Conservation (phyloP, 768 basidiomycete genomes). For the Mrakia frigida region DNA sequence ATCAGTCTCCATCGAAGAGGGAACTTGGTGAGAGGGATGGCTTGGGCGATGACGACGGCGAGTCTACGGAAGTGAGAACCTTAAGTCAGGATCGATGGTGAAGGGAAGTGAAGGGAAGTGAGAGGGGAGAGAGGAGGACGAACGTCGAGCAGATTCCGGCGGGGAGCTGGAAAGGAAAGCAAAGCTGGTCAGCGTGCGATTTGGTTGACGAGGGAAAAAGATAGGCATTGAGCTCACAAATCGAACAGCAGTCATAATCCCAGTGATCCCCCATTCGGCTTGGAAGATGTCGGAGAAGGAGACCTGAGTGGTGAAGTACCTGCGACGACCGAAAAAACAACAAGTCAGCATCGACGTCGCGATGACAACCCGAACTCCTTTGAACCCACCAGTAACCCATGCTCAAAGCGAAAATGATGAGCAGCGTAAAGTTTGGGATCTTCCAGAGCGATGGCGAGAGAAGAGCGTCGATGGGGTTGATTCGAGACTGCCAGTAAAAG, state of each 20-base stretch:
- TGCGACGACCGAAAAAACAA: too few species aligned
- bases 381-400: slow-evolving; percentile 38
- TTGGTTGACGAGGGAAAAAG: too few species aligned
- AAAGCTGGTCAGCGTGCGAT: too few species aligned
- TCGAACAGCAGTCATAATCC: slow-evolving; percentile 11
- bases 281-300: slow-evolving; percentile 7
- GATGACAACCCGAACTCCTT: background rate
- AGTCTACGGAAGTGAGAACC: background rate
- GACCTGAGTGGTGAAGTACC: background rate
- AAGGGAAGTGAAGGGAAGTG: background rate
- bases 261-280: background rate
- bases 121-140: too few species aligned
- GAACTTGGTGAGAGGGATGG: background rate
- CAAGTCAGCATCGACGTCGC: background rate
- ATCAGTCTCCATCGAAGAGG: slow-evolving; percentile 9
- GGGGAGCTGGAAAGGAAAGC: too few species aligned
- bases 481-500: slow-evolving; percentile 35
- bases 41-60: background rate
- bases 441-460: slow-evolving; percentile 35
- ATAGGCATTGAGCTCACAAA: background rate
- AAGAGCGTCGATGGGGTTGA: slow-evolving; percentile 9
- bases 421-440: slow-evolving; percentile 38
- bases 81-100: background rate
- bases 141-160: too few species aligned
- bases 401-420: slow-evolving; percentile 35